Conservation (phyloP, 2,329 filamentous ascomycete species). For the Microdochium paspali region DNA sequence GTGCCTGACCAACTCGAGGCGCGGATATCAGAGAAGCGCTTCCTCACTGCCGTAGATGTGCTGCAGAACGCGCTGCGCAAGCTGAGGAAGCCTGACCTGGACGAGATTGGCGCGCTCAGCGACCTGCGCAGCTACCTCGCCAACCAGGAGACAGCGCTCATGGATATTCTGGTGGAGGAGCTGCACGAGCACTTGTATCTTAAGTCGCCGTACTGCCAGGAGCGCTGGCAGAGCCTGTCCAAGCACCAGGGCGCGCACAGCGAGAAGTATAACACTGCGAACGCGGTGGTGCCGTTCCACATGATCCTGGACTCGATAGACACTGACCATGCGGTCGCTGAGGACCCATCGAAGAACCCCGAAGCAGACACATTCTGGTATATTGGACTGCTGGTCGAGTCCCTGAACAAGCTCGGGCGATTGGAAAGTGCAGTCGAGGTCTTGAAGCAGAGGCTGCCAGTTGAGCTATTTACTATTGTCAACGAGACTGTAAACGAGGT, state of each 20-base stretch:
- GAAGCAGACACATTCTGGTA: slow-evolving; percentile 96
- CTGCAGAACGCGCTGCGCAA: slow-evolving; percentile 79
- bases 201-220: slow-evolving; percentile 95
- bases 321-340: slow-evolving; percentile 53
- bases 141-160: slow-evolving; percentile 85
- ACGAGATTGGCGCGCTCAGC: slow-evolving; percentile 79
- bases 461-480: slow-evolving; percentile 88
- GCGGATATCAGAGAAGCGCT: slow-evolving; percentile 91
- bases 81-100: slow-evolving; percentile 78
- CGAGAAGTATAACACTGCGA: slow-evolving; percentile 36
- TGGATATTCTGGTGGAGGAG: slow-evolving; percentile 95
- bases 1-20: slow-evolving; percentile 91
- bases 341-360: slow-evolving; percentile 87
- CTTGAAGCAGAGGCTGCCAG: slow-evolving; percentile 85
- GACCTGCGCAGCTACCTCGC: slow-evolving; percentile 82
- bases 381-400: slow-evolving; percentile 76
- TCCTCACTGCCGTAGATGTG: slow-evolving; percentile 85
- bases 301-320: slow-evolving; percentile 51
- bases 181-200: slow-evolving; percentile 95
- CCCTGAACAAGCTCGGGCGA: slow-evolving; percentile 79
- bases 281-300: slow-evolving; percentile 44
- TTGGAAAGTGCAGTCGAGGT: slow-evolving; percentile 80
- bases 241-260: slow-evolving; percentile 51
- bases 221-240: slow-evolving; percentile 81
- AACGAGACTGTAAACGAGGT: slow-evolving; percentile 93